Evolutionary conservation across 2,329 filamentous ascomycete species (phyloP).

Genomic region (Graphiopsis chlorocephala): DNA sequence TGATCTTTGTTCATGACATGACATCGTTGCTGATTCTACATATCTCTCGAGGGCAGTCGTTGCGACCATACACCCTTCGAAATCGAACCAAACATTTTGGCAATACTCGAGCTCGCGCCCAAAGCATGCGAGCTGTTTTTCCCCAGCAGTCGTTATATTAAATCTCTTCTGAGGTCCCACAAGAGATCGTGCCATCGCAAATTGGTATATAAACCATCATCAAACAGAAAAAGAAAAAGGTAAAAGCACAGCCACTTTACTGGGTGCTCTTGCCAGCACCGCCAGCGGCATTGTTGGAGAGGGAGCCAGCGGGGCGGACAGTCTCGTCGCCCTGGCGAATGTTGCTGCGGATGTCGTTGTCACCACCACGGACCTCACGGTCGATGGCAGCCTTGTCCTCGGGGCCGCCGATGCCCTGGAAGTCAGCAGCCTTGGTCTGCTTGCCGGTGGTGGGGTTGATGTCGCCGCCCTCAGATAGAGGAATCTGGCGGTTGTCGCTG

Average conservation of each 20-base stretch:
- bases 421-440: slow-evolving; percentile 47
- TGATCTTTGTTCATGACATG: slow-evolving; percentile 10
- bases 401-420: slow-evolving; percentile 48
- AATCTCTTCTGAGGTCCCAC: neutral
- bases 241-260: neutral
- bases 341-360: slow-evolving; percentile 42
- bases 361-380: slow-evolving; percentile 39
- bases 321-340: slow-evolving; percentile 37
- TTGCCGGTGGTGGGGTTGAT: slow-evolving; percentile 25
- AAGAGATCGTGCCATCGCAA: neutral
- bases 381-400: slow-evolving; percentile 43
- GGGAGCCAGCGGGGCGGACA: slow-evolving; percentile 19
- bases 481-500: slow-evolving; percentile 49
- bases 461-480: slow-evolving; percentile 44
- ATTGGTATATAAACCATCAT: neutral
- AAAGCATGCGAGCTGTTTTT: neutral
- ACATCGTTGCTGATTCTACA: slow-evolving; percentile 13
- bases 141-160: neutral
- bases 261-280: slow-evolving; percentile 19
- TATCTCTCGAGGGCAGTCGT: neutral
- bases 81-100: neutral
- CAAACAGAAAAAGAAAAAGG: neutral
- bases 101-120: neutral
- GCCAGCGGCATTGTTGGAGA: slow-evolving; percentile 16
- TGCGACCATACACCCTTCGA: neutral